phyloP scores from a whole-genome alignment of 805 yeast species.

The Saturnispora zaruensis region DNA sequence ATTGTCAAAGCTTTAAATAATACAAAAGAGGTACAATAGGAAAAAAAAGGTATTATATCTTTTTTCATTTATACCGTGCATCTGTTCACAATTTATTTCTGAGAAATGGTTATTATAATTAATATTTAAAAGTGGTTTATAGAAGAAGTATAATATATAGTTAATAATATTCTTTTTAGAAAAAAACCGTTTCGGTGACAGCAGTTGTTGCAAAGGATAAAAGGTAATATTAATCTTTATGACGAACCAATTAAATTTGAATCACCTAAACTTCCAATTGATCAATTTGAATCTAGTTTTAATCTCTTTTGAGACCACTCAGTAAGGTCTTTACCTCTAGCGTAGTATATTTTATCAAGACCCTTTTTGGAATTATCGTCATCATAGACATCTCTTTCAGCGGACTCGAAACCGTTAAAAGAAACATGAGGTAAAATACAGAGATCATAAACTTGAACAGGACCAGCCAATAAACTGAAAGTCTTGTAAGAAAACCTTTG shows the following conservation, averaged over 20 bases:
- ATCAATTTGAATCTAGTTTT: constrained; percentile 15
- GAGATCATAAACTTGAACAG: constrained; percentile 27
- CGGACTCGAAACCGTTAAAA: constrained; percentile 23
- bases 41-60: not conserved
- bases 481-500: constrained; percentile 21
- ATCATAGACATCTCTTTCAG: constrained; percentile 19
- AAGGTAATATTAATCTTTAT: no score
- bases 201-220: not conserved
- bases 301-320: constrained; percentile 17
- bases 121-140: not conserved
- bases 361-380: constrained; percentile 23
- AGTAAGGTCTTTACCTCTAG: constrained; percentile 20
- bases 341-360: constrained; percentile 21
- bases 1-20: not conserved
- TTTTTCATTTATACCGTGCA: no score
- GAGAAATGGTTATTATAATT: not conserved
- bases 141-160: not conserved
- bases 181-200: no score
- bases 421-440: constrained; percentile 25
- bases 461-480: constrained; percentile 22
- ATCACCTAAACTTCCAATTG: no score
- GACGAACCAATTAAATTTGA: no score
- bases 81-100: no score
- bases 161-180: not conserved
- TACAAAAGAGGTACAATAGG: not conserved